Evolutionary conservation across 2,329 filamentous ascomycete species (phyloP), one percentile per base, ranked within the genome.

Genomic region (Penicillium frequentans): DNA sequence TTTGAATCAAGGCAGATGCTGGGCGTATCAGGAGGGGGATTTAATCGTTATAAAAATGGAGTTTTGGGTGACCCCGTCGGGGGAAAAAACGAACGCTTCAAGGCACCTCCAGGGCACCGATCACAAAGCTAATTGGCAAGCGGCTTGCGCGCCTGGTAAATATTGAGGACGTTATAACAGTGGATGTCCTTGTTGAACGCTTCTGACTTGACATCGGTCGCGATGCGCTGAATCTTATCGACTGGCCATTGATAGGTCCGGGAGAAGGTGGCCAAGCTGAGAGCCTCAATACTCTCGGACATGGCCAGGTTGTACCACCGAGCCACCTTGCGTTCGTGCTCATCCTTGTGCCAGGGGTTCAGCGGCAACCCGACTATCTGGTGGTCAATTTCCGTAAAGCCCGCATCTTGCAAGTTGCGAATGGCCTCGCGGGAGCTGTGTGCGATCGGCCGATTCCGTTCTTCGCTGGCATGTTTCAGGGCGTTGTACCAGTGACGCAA

Each of bases 221-320:
- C 79, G 35, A 96, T 78, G 16, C 81, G 79, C 55, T 81, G 77
- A 47, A 96, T 87, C 59, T 90, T 79, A n/a, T 82, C 79, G 46
- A 79, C 70, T 44, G 81, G 78, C 84, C 85, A 90, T 31, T 77
- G 74, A 52, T 85, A 84, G 43, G 87, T 79, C 56, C 87, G 83
- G 45, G 84, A 87, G 69, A 97, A 82, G 8, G 92, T 89, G 35
- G 83, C 89, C 67, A 95, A 74, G 62, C 87, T 88, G 66, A 96
- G 79, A 13, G 87, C 86, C 65, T 91, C 85, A 49, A 96, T 75
- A 26, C 89, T 89, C 68, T 90, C 85, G 11, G 83, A 86, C 64
- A 96, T 80, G 39, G 86, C 88, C 24, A 93, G 78, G 68, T 93
- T 92, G 75, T 96, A 96, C 90, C 90, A 96, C 56, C 86, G 82